Evolutionary conservation across 2,329 filamentous ascomycete species (phyloP), one percentile per base, ranked within the genome.

Genomic region (Ophiostoma sp.): DNA sequence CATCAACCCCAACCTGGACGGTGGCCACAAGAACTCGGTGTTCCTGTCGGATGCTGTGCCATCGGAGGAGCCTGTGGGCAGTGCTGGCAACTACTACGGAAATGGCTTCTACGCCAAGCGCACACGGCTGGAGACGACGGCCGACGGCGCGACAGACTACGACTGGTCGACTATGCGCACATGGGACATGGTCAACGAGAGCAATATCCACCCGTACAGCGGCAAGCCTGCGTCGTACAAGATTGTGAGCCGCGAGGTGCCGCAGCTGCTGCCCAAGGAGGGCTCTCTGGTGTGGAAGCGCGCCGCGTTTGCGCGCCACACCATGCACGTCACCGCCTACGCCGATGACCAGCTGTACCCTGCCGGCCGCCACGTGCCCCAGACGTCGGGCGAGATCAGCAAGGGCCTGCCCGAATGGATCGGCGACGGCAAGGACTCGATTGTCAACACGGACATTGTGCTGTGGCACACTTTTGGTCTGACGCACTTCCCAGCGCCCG

Each of bases 381-480:
- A 96, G 77, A 95, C 93, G 8, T 92, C 89, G 0, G 93, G 93
- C 75, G 89, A 93, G 74, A 90, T 90, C 0, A 90, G 90, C 0
- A 80, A 81, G 60, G 92, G 92, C 41, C 81, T 96, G 2, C 89
- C 90, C 0, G 84, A 88, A 74, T 94, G 92, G 92, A 90, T 95
- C 74, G 87, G 87, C 33, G 87, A 93, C 72, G 88, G 90, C 15
- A 81, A 81, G 65, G 87, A 86, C 71, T 85, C 82, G 35, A 88
- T 96, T 74, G 91, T 90, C 70, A 90, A 97, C 82, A 91, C 89
- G 0, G 92, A 97, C 77, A 81, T 97, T 39, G 93, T 97, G 1
- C 85, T 97, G 20, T 97, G 93, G 93, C 93, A 97, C 80, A 96
- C 93, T 0, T 97, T 97, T 76, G 94, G 94, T 48, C 84, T 97